Evolutionary conservation across 345 rosid species (phyloP), one percentile per base, ranked within the genome.

Genomic region (Sonneratia caseolaris): DNA sequence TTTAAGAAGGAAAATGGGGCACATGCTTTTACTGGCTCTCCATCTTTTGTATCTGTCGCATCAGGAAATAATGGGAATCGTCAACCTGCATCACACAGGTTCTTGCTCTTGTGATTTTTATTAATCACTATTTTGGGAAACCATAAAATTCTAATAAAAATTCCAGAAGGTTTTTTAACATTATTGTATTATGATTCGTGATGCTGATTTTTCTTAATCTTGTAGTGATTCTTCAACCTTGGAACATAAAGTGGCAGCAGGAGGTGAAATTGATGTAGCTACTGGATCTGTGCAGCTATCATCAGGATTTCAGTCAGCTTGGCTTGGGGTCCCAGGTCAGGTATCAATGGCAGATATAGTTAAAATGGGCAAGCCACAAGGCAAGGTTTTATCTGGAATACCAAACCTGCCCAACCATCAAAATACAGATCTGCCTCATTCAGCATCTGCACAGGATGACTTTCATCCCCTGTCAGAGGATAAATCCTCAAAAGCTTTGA

Each of bases 261-360:
- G 71, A 67, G 72, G 82, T 68, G 72, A 77, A 15, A 77, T 76
- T 66, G 89, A 91, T 81, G 89, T 74, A 66, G 71, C 87, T 68
- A 74, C 83, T 69, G 79, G 86, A 47, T 72, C 80, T 6, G 79
- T 80, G 24, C 95, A 84, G 81, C 75, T 83, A 70, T 70, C 85
- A 68, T 74, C 87, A 73, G 95, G 87, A 79, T 86, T 81, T 82
- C 96, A 86, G 72, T 74, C 91, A 88, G 79, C 91, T n/a, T 92
- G 96, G 97, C 49, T 73, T 70, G 93, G 90, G 76, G 86, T 78
- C 71, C 85, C 96, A 12, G 97, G 98, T 71, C 94, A 96, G 81
- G 84, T 79, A 75, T 92, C 98, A 35, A 89, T 96, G 99, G 98
- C 98, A 72, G 98, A 92, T 77, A 84, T 96, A 78, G 99, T 95